These are phyloP conservation scores for Mycena galericulata DNA, from an alignment of 768 basidiomycete genomes.

Conservation along the genomic window DNA sequence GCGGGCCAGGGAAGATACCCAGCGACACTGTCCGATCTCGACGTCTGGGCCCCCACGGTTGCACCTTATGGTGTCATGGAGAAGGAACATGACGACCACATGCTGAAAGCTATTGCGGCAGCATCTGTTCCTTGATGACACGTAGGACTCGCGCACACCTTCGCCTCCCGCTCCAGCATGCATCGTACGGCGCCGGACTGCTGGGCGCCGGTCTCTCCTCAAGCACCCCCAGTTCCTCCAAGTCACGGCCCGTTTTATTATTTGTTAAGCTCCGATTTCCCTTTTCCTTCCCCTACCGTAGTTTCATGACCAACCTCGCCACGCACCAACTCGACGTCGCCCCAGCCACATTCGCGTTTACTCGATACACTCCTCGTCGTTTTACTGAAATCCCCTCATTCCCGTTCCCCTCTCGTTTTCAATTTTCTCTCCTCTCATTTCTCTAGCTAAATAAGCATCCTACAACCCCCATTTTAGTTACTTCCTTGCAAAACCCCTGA, in stretches of 20 bases:
- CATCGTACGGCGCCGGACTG: too few relatives aligned
- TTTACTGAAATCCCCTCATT: background rate
- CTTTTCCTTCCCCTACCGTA: background rate
- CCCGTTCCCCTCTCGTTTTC: background rate
- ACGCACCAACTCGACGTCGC: background rate
- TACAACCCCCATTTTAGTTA: background rate
- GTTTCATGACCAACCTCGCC: background rate
- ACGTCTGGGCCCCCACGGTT: constrained; percentile 10
- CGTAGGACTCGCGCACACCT: background rate
- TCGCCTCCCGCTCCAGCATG: too few relatives aligned
- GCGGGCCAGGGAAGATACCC: constrained; percentile 1
- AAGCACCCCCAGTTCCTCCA: too few relatives aligned
- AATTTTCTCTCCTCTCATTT: background rate
- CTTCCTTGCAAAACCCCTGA: background rate
- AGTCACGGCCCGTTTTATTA: too few relatives aligned
- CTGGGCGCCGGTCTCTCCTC: too few relatives aligned
- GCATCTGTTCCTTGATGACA: background rate
- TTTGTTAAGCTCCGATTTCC: too few relatives aligned
- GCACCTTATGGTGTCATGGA: constrained; percentile 1
- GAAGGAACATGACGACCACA: constrained; percentile 38
- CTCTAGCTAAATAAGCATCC: background rate
- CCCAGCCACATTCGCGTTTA: background rate
- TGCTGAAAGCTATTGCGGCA: constrained; percentile 29
- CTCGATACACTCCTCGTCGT: background rate
- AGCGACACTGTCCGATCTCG: background rate